Evolutionary conservation across 495 filamentous ascomycete species (phyloP).

Genomic region (Penicillium longicatenatum): DNA sequence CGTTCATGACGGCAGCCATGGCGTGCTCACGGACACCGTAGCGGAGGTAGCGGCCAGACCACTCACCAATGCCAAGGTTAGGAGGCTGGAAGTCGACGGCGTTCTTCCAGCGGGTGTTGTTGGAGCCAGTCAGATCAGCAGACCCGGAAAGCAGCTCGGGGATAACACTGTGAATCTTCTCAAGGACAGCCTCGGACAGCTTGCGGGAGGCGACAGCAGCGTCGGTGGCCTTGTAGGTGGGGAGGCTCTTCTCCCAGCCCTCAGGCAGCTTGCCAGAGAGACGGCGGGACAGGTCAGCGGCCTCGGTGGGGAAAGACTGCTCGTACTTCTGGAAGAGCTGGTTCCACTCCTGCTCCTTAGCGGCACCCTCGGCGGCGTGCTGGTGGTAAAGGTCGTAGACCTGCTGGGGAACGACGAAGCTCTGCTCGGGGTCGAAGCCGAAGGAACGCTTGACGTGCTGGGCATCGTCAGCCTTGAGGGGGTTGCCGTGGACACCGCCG

Average conservation of each 20-base stretch:
- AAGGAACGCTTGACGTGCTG: constrained; percentile 89
- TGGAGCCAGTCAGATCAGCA: constrained; percentile 96
- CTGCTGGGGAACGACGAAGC: constrained; percentile 89
- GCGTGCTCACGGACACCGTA: constrained; percentile 97
- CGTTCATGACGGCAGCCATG: constrained; percentile 99
- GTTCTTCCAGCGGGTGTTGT: constrained; percentile 97
- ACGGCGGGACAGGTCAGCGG: constrained; percentile 80
- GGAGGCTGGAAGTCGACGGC: constrained; percentile 98
- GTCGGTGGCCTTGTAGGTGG: constrained; percentile 87
- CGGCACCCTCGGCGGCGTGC: constrained; percentile 80
- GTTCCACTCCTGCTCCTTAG: constrained; percentile 94
- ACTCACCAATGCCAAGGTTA: constrained; percentile 79
- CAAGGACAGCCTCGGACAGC: constrained; percentile 90
- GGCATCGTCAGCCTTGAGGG: constrained; percentile 91
- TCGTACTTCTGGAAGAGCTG: constrained; percentile 86
- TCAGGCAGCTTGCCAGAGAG: constrained; percentile 83
- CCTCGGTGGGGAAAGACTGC: constrained; percentile 71
- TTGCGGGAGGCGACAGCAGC: constrained; percentile 87
- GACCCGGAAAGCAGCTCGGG: constrained; percentile 96
- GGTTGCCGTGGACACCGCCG: constrained; percentile 90
- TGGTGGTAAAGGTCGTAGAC: constrained; percentile 91
- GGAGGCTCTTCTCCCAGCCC: constrained; percentile 95
- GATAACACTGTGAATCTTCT: constrained; percentile 78
- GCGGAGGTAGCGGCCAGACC: constrained; percentile 89
- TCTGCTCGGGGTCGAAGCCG: constrained; percentile 93